These are phyloP conservation scores for Paraglomus brasilianum DNA, from an alignment of 192 early-diverging fungal genomes.

Conservation along the genomic window DNA sequence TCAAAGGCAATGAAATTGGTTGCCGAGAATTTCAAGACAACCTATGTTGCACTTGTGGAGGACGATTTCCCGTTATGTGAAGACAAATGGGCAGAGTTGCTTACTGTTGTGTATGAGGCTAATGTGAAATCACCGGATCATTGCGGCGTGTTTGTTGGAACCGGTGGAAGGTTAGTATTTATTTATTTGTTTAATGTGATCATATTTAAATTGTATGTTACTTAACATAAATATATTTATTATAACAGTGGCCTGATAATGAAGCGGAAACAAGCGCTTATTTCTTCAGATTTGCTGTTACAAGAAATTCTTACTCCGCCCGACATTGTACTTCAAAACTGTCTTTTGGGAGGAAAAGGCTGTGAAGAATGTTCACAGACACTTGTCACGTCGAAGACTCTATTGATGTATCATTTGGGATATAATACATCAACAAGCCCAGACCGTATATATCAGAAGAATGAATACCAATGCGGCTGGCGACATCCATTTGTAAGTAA, in stretches of 20 bases:
- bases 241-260: constrained; percentile 38
- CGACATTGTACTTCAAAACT: constrained; percentile 56
- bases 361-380: constrained; percentile 44
- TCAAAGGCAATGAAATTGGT: constrained; percentile 43
- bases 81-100: constrained; percentile 47
- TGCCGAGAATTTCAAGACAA: constrained; percentile 34
- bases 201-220: neutral
- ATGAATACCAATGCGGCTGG: constrained; percentile 59
- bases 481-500: constrained; percentile 55
- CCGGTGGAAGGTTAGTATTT: constrained; percentile 50
- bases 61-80: constrained; percentile 58
- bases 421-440: constrained; percentile 54
- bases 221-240: too few species aligned
- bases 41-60: constrained; percentile 51
- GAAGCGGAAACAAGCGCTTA: constrained; percentile 35
- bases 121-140: constrained; percentile 43
- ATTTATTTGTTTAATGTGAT: constrained; percentile 26
- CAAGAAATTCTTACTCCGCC: constrained; percentile 41
- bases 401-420: constrained; percentile 55
- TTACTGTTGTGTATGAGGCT: constrained; percentile 49
- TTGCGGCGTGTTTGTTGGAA: constrained; percentile 57
- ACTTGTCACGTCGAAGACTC: constrained; percentile 47
- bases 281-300: constrained; percentile 35
- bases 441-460: constrained; percentile 45
- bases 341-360: constrained; percentile 47